Conservation (phyloP, 2,329 filamentous ascomycete genomes). For the Aspergillus versicolor region DNA sequence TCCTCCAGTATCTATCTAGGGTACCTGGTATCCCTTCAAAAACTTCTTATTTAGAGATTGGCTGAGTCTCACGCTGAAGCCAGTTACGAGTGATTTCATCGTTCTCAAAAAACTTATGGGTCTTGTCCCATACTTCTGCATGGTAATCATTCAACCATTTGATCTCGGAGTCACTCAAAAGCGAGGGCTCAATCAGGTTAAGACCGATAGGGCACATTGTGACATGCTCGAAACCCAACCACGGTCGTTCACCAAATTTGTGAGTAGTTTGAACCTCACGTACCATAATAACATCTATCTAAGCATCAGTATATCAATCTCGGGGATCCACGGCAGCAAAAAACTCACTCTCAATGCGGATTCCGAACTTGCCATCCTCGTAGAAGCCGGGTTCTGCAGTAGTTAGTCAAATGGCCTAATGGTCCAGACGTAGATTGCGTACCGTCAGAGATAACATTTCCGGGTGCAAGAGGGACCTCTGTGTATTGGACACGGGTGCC, state of each 20-base stretch:
- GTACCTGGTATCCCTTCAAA: background rate
- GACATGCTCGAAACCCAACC: conserved; percentile 92
- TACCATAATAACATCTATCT: conserved; percentile 76
- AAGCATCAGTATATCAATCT: conserved; percentile 4
- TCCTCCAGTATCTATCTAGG: background rate
- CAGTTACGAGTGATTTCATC: conserved; percentile 73
- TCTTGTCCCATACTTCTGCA: conserved; percentile 77
- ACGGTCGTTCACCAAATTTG: conserved; percentile 90
- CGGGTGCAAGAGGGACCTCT: conserved; percentile 83
- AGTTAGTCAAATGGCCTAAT: conserved; percentile 16
- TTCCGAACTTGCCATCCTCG: conserved; percentile 90
- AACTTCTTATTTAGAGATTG: conserved; percentile 48
- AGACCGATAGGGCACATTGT: conserved; percentile 95
- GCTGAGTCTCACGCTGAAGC: conserved; percentile 82
- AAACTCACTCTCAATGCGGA: conserved; percentile 78
- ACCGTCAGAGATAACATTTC: conserved; percentile 88
- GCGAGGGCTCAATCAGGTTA: conserved; percentile 73
- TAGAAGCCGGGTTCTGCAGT: conserved; percentile 83
- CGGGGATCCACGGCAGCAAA: background rate
- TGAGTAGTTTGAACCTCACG: conserved; percentile 83
- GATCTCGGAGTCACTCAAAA: conserved; percentile 74
- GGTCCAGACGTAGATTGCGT: conserved; percentile 10
- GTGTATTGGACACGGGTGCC: conserved; percentile 88
- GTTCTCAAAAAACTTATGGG: conserved; percentile 69
- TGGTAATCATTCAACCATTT: conserved; percentile 88